Evolutionary conservation across 257 asterid genomes (phyloP).

Genomic region (Nicotiana paniculata): DNA sequence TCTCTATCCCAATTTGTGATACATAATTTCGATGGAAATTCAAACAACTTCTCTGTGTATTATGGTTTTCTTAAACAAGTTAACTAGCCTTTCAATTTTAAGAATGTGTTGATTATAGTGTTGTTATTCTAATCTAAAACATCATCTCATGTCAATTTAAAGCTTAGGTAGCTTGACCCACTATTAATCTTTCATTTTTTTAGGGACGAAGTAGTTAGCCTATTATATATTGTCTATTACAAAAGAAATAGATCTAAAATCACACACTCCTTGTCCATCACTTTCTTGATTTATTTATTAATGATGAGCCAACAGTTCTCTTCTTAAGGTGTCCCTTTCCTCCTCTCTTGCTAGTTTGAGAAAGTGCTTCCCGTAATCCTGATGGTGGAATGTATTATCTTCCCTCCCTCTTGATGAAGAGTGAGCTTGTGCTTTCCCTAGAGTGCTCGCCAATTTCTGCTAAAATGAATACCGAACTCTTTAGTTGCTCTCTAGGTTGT

Average conservation of each 20-base stretch:
- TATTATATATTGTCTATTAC: too few species aligned
- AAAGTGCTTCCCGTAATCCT: neutral
- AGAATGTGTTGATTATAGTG: neutral
- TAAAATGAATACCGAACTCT: neutral
- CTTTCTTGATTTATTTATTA: neutral
- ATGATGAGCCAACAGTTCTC: neutral
- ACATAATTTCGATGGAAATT: neutral
- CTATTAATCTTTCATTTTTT: too few species aligned
- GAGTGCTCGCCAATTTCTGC: neutral
- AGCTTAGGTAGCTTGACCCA: too few species aligned
- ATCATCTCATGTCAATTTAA: too few species aligned
- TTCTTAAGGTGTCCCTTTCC: neutral
- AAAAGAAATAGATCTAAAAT: neutral
- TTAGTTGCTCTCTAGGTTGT: neutral
- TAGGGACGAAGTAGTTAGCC: too few species aligned
- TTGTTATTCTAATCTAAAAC: neutral
- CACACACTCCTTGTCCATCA: neutral
- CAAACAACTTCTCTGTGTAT: neutral
- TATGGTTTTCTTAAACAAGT: neutral
- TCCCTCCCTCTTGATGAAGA: neutral
- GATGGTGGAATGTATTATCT: neutral
- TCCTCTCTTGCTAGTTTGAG: neutral
- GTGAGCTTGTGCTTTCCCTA: neutral
- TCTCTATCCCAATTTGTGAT: neutral
- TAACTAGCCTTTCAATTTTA: neutral